phyloP scores from a whole-genome alignment of 257 asterid genomes.

The Echium plantagineum region DNA sequence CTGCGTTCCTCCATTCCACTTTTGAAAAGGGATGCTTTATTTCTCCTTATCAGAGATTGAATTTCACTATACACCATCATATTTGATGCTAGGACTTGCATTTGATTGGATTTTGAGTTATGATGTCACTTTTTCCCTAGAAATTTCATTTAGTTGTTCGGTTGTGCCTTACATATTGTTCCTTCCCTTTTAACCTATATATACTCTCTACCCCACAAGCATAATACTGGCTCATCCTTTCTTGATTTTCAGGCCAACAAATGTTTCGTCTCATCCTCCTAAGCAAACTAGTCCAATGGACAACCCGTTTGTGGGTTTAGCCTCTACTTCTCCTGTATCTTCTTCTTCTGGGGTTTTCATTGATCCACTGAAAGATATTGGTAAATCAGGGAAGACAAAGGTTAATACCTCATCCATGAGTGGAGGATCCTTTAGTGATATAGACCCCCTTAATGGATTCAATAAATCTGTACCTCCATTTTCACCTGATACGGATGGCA shows the following conservation, averaged over 20 bases:
- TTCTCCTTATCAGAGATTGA: no score
- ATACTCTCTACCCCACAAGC: not conserved
- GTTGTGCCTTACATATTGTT: not conserved
- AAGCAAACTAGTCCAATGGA: slow-evolving; percentile 45
- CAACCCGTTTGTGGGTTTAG: slow-evolving; percentile 73
- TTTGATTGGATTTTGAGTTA: no score
- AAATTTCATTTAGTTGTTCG: no score
- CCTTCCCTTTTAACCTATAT: not conserved
- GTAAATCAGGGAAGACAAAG: slow-evolving; percentile 47
- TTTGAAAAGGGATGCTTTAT: no score
- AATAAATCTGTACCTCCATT: slow-evolving; percentile 42
- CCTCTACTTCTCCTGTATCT: slow-evolving; percentile 41
- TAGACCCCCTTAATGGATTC: slow-evolving; percentile 47
- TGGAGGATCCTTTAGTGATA: slow-evolving; percentile 64
- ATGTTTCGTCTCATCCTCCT: slow-evolving; percentile 54
- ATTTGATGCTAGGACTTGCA: no score
- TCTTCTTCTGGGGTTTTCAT: slow-evolving; percentile 38
- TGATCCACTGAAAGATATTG: slow-evolving; percentile 70
- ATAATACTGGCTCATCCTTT: slow-evolving; percentile 17
- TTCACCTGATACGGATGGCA: slow-evolving; percentile 43
- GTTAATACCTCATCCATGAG: slow-evolving; percentile 42
- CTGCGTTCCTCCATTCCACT: no score
- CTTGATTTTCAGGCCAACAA: slow-evolving; percentile 42
- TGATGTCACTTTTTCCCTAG: no score
- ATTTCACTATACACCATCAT: no score